phyloP scores from a whole-genome alignment of 2,329 filamentous ascomycete species.

The Aspergillus brunneoviolaceus region DNA sequence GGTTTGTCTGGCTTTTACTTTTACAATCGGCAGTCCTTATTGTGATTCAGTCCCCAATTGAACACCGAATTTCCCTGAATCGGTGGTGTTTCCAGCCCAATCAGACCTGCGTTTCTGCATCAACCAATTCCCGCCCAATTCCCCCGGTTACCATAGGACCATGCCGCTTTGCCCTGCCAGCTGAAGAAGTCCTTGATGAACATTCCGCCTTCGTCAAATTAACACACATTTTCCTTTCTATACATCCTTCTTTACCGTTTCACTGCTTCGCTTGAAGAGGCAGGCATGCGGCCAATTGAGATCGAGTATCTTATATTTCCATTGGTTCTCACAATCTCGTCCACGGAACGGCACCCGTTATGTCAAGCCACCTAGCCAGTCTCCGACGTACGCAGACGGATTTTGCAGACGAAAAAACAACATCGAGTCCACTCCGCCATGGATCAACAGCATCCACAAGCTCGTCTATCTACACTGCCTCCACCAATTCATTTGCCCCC shows the following conservation, averaged over 20 bases:
- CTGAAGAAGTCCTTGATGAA: constrained; percentile 20
- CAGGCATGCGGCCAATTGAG: constrained; percentile 43
- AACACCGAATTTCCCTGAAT: not conserved
- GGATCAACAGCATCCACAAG: constrained; percentile 56
- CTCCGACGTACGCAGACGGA: constrained; percentile 43
- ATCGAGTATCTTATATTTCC: constrained; percentile 24
- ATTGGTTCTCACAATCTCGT: constrained; percentile 31
- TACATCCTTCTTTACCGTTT: constrained; percentile 12
- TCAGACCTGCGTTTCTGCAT: constrained; percentile 22
- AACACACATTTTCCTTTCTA: constrained; percentile 1
- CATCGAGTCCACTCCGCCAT: constrained; percentile 52
- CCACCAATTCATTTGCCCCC: constrained; percentile 50
- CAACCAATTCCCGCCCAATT: constrained; percentile 24
- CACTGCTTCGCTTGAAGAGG: constrained; percentile 31
- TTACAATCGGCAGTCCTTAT: not conserved
- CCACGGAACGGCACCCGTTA: constrained; percentile 32
- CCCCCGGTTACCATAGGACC: constrained; percentile 20
- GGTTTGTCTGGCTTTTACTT: not conserved
- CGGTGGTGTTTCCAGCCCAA: constrained; percentile 2
- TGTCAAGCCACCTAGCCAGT: constrained; percentile 40
- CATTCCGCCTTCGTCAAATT: constrained; percentile 20
- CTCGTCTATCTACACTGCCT: constrained; percentile 54
- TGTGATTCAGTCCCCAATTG: not conserved
- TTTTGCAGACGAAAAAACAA: constrained; percentile 34
- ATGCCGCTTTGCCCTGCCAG: constrained; percentile 17